A percentile compares a stretch with the other conserved stretches of the same genome.
phyloP scores from a whole-genome alignment of 148 eudicot genomes.

The Fagopyrum homotropicum region DNA sequence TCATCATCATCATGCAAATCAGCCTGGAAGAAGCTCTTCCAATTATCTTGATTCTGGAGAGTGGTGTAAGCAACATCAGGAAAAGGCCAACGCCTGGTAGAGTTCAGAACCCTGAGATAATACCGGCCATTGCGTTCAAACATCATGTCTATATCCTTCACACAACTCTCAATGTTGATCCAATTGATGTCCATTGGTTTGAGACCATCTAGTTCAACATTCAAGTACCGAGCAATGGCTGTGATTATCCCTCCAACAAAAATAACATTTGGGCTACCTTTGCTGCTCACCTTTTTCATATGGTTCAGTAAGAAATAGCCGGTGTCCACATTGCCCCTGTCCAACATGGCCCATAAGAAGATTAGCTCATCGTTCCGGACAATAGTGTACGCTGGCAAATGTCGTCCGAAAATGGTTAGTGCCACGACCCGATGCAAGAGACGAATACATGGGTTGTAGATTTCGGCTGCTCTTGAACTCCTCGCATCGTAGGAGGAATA shows the following conservation, averaged over 20 bases:
- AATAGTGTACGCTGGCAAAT: background rate
- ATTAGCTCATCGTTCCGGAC: background rate
- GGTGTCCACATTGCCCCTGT: background rate
- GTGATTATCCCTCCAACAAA: background rate
- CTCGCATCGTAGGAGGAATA: background rate
- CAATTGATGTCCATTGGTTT: background rate
- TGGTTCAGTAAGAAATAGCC: background rate
- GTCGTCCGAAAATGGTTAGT: background rate
- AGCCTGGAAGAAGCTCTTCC: background rate
- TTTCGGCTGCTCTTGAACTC: background rate
- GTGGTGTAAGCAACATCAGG: background rate
- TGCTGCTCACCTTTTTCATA: background rate
- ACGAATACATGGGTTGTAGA: background rate
- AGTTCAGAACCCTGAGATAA: background rate
- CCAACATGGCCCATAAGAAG: background rate
- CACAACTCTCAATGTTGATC: background rate
- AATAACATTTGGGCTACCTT: background rate
- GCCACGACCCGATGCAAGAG: background rate
- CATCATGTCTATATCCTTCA: background rate
- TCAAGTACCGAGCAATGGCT: background rate
- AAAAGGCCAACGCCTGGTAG: background rate
- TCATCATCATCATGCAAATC: background rate
- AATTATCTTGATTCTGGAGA: background rate
- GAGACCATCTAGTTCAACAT: background rate
- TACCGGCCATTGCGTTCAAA: background rate